Evolutionary conservation across 2,329 filamentous ascomycete species (phyloP).

Genomic region (Alternaria sp.): DNA sequence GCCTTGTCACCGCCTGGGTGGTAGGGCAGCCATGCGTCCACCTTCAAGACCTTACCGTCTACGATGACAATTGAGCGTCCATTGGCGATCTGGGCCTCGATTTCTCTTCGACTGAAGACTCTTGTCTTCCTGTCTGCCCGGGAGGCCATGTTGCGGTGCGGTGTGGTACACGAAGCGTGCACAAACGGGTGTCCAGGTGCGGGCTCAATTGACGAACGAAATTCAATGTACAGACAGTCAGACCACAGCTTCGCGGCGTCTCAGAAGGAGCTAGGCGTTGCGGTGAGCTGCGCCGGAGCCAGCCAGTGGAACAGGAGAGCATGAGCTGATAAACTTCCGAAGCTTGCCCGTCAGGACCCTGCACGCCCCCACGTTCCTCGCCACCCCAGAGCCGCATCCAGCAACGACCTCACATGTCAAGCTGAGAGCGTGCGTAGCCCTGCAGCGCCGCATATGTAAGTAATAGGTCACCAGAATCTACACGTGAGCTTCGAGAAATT

Average conservation of each 20-base stretch:
- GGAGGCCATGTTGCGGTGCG: slow-evolving; percentile 28
- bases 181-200: background rate
- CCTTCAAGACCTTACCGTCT: slow-evolving; percentile 80
- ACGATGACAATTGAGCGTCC: slow-evolving; percentile 82
- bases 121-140: slow-evolving; percentile 51
- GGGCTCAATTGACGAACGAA: background rate
- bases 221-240: background rate
- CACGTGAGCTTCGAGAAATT: background rate
- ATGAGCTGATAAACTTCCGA: slow-evolving; percentile 23
- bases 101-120: slow-evolving; percentile 66
- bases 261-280: background rate
- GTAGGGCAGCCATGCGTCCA: slow-evolving; percentile 85
- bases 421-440: background rate
- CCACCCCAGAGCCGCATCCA: background rate
- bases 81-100: slow-evolving; percentile 83
- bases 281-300: background rate
- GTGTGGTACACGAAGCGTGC: background rate
- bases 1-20: slow-evolving; percentile 93
- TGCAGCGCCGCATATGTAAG: background rate
- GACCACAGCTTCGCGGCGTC: background rate
- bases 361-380: slow-evolving; percentile 15
- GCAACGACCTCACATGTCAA: background rate
- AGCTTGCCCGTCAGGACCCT: slow-evolving; percentile 9
- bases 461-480: background rate
- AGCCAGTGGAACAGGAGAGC: slow-evolving; percentile 14